phyloP scores from a whole-genome alignment of 2,329 filamentous ascomycete genomes.

The Teratosphaeriaceae sp. region DNA sequence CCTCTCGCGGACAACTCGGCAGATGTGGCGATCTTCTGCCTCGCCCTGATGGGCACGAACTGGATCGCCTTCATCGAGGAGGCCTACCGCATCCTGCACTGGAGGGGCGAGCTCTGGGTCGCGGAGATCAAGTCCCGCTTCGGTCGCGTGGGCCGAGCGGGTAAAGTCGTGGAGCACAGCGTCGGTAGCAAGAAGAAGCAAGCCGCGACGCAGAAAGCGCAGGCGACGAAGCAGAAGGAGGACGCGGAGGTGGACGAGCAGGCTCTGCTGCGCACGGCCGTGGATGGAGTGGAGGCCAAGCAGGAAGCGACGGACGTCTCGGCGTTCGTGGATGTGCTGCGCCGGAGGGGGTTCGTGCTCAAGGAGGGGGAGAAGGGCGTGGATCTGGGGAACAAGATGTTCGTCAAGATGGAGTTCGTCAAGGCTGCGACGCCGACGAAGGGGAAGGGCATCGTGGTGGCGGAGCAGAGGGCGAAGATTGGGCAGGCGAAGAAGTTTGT shows the following conservation, averaged over 20 bases:
- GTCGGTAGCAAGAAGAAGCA: constrained; percentile 58
- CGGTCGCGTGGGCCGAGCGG: constrained; percentile 48
- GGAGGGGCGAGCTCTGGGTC: constrained; percentile 95
- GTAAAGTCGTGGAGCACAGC: constrained; percentile 56
- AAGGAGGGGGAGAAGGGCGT: constrained; percentile 58
- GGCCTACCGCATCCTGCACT: constrained; percentile 82
- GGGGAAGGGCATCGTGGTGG: constrained; percentile 60
- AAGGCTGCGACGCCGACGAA: constrained; percentile 70
- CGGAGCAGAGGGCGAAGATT: constrained; percentile 27
- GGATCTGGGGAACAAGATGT: constrained; percentile 93
- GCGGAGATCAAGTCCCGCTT: constrained; percentile 96
- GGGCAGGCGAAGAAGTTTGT: constrained; percentile 48
- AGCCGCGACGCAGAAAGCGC: constrained; percentile 29
- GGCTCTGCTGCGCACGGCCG: constrained; percentile 53
- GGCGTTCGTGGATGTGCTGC: constrained; percentile 77
- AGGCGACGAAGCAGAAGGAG: constrained; percentile 43
- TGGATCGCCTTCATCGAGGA: constrained; percentile 97
- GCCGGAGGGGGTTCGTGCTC: constrained; percentile 76
- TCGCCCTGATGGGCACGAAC: constrained; percentile 98
- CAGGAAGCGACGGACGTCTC: constrained; percentile 76
- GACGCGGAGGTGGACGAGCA: constrained; percentile 51
- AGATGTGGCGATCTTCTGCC: constrained; percentile 88
- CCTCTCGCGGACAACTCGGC: constrained; percentile 68
- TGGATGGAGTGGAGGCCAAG: constrained; percentile 58
- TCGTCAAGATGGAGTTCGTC: constrained; percentile 92